These are phyloP conservation scores for Monosporascus sp. DNA, from an alignment of 2,329 filamentous ascomycete genomes.

Conservation along the genomic window DNA sequence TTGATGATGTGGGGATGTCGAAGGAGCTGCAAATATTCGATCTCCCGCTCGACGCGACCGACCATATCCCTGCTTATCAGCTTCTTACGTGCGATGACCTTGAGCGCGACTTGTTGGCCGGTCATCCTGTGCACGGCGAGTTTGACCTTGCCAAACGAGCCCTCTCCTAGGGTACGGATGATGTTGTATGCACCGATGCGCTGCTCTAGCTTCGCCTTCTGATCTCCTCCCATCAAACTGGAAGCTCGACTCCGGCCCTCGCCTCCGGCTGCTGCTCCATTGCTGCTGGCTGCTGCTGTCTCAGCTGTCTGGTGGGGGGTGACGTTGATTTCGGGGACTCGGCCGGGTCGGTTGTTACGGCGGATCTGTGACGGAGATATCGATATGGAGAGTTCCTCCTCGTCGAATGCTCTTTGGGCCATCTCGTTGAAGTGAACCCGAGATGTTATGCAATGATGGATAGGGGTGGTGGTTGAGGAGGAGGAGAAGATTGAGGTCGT, in stretches of 20 bases:
- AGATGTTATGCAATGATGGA: neutral
- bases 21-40: constrained; percentile 92
- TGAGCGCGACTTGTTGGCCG: constrained; percentile 91
- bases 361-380: constrained; percentile 61
- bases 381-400: constrained; percentile 78
- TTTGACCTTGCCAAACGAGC: constrained; percentile 98
- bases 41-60: constrained; percentile 93
- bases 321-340: constrained; percentile 32
- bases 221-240: constrained; percentile 26
- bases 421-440: constrained; percentile 25
- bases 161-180: constrained; percentile 85
- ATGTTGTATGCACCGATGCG: constrained; percentile 90
- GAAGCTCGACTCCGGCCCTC: constrained; percentile 8
- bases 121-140: constrained; percentile 88
- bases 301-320: constrained; percentile 21
- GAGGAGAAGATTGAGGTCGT: constrained; percentile 9
- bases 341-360: constrained; percentile 36
- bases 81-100: constrained; percentile 96
- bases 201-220: constrained; percentile 64
- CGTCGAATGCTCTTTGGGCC: constrained; percentile 59
- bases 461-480: constrained; percentile 14
- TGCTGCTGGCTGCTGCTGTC: constrained; percentile 25
- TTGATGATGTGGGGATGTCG: constrained; percentile 99
- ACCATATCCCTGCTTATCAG: constrained; percentile 97
- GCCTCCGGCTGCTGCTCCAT: constrained; percentile 14